phyloP scores from a whole-genome alignment of 1,139 yeast species.

The Schwanniomyces etchellsii region DNA sequence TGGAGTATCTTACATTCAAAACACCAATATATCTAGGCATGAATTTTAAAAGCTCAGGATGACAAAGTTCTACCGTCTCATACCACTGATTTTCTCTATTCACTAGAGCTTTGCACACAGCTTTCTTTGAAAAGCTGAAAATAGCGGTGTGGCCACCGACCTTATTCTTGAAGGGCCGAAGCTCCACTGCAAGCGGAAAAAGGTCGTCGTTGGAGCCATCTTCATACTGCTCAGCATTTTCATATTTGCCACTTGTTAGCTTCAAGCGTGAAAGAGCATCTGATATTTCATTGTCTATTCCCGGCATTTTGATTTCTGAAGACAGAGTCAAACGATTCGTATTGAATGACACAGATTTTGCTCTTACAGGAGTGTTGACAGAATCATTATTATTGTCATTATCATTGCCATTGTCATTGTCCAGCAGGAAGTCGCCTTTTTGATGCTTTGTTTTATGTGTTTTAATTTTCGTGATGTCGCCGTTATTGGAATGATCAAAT shows the following conservation, averaged over 20 bases:
- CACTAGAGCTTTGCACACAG: constrained; percentile 92
- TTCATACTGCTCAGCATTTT: neutral
- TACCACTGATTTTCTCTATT: constrained; percentile 89
- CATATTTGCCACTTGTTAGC: neutral
- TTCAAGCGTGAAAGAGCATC: too few relatives aligned
- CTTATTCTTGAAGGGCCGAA: constrained; percentile 82
- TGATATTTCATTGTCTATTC: too few relatives aligned
- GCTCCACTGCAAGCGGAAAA: constrained; percentile 72
- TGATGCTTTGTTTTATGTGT: constrained; percentile 3
- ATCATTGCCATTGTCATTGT: constrained; percentile 1
- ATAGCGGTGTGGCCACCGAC: constrained; percentile 99
- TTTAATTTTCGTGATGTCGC: constrained; percentile 24
- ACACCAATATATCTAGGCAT: constrained; percentile 96
- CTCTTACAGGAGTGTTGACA: neutral
- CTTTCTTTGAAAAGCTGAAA: constrained; percentile 81
- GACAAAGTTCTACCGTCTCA: constrained; percentile 75
- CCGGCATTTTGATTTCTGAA: too few relatives aligned
- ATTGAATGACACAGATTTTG: neutral
- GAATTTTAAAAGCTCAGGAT: constrained; percentile 69
- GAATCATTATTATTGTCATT: neutral
- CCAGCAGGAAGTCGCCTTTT: neutral
- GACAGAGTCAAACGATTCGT: neutral
- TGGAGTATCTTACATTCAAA: constrained; percentile 76
- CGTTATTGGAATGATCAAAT: constrained; percentile 26
- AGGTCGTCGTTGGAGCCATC: neutral